Base-by-base conservation (phyloP, 257 asterid genomes). In the Henckelia pumila region DNA sequence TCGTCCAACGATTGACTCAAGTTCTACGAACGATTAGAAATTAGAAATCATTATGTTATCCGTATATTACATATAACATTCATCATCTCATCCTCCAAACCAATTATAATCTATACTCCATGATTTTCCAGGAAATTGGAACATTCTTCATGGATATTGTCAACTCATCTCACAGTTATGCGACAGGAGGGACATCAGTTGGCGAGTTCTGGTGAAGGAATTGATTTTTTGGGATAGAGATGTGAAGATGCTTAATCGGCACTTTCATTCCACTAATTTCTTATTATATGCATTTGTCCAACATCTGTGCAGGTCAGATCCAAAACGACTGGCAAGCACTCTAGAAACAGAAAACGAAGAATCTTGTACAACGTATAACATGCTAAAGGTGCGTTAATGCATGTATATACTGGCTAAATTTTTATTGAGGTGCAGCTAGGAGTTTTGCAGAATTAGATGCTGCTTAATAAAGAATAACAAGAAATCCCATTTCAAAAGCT, bases 331-430 rank as follows among this genome's bases (percentile, higher is more conserved):
- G 78, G 96, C 88, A 68, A 79, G 67, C 66, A 77, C 86, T 37
- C 80, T 93, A n/a, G 65, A 77, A 44, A 82, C 86, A 0, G 96
- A 93, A 74, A 90, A 84, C 63, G 83, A 88, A 83, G 99, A 93
- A 73, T 88, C 99, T 7, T 90, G 97, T 71, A 82, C 99, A 17
- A 93, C 99, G 25, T 93, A 93, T 77, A 93, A 93, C 91, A 88
- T 93, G 97, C 81, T 93, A 26, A 93, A 93, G 97, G 98, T 92
- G 62, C 68, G 73, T 55, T 53, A 64, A 49, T 44, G 9, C 47
- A n/a, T 50, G 19, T 17, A 28, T 20, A 29, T 47, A 28, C 29
- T 69, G 49, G 10, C 2, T 60, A 23, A 13, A 37, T 33, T 26
- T 33, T 56, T 22, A n/a, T 20, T 37, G 55, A 50, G 49, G 14